phyloP scores from a whole-genome alignment of 129 eudicot genomes.

The Lactuca saligna region DNA sequence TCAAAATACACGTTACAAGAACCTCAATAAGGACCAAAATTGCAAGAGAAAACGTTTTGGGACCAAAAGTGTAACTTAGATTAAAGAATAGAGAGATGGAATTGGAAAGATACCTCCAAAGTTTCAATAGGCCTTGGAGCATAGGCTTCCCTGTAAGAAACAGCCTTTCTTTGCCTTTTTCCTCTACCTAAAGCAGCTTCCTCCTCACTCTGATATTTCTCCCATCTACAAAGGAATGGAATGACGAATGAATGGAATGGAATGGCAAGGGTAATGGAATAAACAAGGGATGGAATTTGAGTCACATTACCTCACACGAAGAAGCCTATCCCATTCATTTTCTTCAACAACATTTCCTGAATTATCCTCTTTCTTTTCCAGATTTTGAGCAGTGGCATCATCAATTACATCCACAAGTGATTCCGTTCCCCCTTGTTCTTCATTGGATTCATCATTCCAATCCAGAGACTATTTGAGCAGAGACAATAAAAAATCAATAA shows the following conservation, averaged over 20 bases:
- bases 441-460: conserved; percentile 86
- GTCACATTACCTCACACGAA: conserved; percentile 67
- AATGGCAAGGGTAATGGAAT: background rate
- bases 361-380: conserved; percentile 61
- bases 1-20: no score
- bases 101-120: conserved; percentile 47
- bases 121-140: conserved; percentile 54
- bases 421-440: conserved; percentile 65
- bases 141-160: conserved; percentile 82
- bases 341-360: conserved; percentile 60
- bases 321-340: conserved; percentile 98
- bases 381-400: conserved; percentile 39
- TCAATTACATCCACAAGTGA: conserved; percentile 36
- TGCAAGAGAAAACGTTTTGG: background rate
- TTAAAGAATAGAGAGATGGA: background rate
- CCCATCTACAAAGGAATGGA: conserved; percentile 63
- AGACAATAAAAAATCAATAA: conserved; percentile 14
- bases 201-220: conserved; percentile 86
- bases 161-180: conserved; percentile 84
- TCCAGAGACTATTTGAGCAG: conserved; percentile 51
- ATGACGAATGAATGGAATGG: background rate
- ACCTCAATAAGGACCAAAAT: no score
- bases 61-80: background rate
- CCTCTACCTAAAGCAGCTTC: conserved; percentile 99
- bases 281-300: conserved; percentile 6